These are phyloP conservation scores for Rhodotorula mucilaginosa DNA, from an alignment of 1,284 basidiomycete species.

Conservation along the genomic window DNA sequence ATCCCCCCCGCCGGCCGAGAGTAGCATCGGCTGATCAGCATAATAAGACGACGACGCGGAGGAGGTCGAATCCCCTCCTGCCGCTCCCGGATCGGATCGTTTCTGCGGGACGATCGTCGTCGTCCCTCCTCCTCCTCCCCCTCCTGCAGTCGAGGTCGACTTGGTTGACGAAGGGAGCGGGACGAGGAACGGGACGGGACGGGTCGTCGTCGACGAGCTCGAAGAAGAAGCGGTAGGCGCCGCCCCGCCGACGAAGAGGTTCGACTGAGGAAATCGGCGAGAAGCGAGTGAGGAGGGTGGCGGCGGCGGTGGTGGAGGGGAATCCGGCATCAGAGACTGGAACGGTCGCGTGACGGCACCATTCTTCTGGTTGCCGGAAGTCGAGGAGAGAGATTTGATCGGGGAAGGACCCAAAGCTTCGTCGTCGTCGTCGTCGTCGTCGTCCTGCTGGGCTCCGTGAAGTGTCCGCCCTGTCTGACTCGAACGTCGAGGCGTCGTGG, in stretches of 20 bases:
- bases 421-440: conserved; percentile 3
- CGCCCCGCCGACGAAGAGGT: neutral
- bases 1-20: neutral
- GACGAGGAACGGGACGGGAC: conserved; percentile 1
- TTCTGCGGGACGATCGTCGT: neutral
- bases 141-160: neutral
- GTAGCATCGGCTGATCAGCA: neutral
- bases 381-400: conserved; percentile 22
- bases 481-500: too few species aligned
- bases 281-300: neutral
- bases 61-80: too few species aligned
- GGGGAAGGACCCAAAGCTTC: conserved; percentile 33
- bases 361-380: too few species aligned
- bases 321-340: conserved; percentile 17
- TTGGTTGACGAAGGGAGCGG: neutral
- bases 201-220: conserved; percentile 4
- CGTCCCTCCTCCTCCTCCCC: too few species aligned
- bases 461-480: neutral
- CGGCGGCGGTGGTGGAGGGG: neutral
- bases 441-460: neutral
- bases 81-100: neutral
- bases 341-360: conserved; percentile 6
- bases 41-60: neutral
- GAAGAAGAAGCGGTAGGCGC: neutral
- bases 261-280: neutral